These are phyloP conservation scores for Pythium phragmitis DNA, from an alignment of 352 stramenopile genomes.

Conservation along the genomic window DNA sequence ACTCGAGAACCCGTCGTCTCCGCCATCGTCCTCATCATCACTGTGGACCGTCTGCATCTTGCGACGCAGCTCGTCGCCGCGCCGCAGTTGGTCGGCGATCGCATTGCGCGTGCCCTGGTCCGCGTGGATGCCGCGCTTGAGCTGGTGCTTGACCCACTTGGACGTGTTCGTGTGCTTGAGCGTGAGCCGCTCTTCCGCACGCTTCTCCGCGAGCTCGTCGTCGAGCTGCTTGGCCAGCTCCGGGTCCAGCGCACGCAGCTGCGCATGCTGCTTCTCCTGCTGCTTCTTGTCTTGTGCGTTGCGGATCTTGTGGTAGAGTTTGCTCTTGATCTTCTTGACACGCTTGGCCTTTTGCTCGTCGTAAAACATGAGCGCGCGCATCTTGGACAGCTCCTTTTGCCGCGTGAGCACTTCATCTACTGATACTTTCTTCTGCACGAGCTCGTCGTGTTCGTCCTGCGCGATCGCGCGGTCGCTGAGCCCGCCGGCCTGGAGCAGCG, in stretches of 20 bases:
- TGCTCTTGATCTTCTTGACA: constrained; percentile 99
- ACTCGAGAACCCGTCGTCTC: constrained; percentile 45
- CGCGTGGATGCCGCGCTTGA: constrained; percentile 89
- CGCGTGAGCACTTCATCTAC: constrained; percentile 79
- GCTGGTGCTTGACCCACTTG: constrained; percentile 95
- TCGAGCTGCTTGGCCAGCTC: constrained; percentile 73
- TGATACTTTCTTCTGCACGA: constrained; percentile 72
- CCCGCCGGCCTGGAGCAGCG: constrained; percentile 58
- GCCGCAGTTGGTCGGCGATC: constrained; percentile 87
- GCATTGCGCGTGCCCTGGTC: constrained; percentile 90
- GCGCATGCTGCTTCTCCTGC: constrained; percentile 84
- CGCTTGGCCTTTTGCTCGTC: constrained; percentile 97
- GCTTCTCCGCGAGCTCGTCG: constrained; percentile 86
- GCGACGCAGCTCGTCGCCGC: constrained; percentile 90
- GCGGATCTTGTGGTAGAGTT: constrained; percentile 97
- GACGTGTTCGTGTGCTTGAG: constrained; percentile 98
- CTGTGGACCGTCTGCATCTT: constrained; percentile 89
- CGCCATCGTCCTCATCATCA: constrained; percentile 40
- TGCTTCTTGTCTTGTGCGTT: constrained; percentile 92
- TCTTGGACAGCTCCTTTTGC: constrained; percentile 93
- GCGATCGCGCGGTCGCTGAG: constrained; percentile 53
- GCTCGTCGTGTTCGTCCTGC: constrained; percentile 68
- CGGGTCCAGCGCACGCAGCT: constrained; percentile 75
- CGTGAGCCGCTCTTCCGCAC: constrained; percentile 96
- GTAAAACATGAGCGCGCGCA: constrained; percentile 98